phyloP scores from a whole-genome alignment of 805 yeast species.

The Yarrowia deformans region DNA sequence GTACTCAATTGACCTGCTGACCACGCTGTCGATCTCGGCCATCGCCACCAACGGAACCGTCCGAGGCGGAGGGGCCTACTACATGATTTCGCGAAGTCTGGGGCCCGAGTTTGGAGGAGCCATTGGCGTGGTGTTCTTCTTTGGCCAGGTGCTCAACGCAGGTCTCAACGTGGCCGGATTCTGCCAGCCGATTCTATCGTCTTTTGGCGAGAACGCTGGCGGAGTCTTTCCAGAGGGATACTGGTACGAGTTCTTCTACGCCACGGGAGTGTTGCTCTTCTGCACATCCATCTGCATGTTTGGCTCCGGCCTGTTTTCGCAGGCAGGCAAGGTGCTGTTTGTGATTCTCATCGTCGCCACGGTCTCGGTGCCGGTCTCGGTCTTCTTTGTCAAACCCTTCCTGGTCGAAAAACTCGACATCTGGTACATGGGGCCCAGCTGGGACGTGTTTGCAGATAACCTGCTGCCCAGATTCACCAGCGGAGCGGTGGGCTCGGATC shows the following conservation, averaged over 20 bases:
- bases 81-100: constrained; percentile 91
- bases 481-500: constrained; percentile 89
- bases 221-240: constrained; percentile 74
- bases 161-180: constrained; percentile 96
- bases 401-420: constrained; percentile 45
- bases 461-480: constrained; percentile 80
- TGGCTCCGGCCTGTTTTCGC: constrained; percentile 44
- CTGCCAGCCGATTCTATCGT: constrained; percentile 84
- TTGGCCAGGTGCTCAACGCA: constrained; percentile 89
- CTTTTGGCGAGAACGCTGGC: constrained; percentile 72
- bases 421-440: constrained; percentile 74
- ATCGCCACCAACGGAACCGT: constrained; percentile 98
- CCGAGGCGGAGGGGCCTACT: constrained; percentile 97
- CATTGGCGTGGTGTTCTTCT: constrained; percentile 90
- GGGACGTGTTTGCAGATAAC: constrained; percentile 70
- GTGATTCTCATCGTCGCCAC: constrained; percentile 44
- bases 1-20: constrained; percentile 79
- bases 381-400: constrained; percentile 70
- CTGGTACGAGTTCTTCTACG: constrained; percentile 73
- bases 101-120: constrained; percentile 99
- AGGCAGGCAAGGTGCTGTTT: constrained; percentile 44
- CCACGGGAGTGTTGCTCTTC: constrained; percentile 59
- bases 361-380: constrained; percentile 68
- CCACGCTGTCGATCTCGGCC: constrained; percentile 90
- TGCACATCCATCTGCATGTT: constrained; percentile 44